Conservation (phyloP, 2,329 filamentous ascomycete species). For the Cucurbitaria berberidis region DNA sequence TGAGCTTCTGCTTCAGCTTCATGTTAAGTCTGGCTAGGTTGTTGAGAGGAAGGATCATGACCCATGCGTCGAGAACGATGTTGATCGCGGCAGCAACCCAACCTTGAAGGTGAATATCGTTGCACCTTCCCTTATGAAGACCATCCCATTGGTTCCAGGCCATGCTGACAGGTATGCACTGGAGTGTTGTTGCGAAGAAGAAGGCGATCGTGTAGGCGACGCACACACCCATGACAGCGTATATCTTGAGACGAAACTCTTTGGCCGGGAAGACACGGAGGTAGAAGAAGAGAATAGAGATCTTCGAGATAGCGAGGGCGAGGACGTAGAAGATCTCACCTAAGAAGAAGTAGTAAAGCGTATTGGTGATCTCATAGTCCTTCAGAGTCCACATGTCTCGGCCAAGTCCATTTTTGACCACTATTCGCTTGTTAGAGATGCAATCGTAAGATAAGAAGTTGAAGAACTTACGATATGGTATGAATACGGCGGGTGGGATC, state of each 20-base stretch:
- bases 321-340: constrained; percentile 46
- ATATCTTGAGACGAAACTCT: constrained; percentile 32
- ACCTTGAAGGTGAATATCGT: constrained; percentile 41
- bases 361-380: constrained; percentile 49
- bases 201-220: constrained; percentile 49
- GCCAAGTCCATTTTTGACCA: too few relatives aligned
- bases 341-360: constrained; percentile 43
- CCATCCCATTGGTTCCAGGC: constrained; percentile 54
- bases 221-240: constrained; percentile 32
- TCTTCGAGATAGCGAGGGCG: constrained; percentile 37
- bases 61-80: constrained; percentile 34
- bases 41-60: constrained; percentile 43
- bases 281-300: constrained; percentile 45
- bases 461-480: too few relatives aligned
- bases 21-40: constrained; percentile 41
- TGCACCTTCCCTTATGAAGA: constrained; percentile 36
- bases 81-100: constrained; percentile 43
- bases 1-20: constrained; percentile 41
- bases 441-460: too few relatives aligned
- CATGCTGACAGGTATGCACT: constrained; percentile 57
- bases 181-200: constrained; percentile 57
- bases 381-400: constrained; percentile 61
- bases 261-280: constrained; percentile 43
- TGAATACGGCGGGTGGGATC: too few relatives aligned
- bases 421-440: too few relatives aligned